A percentile compares a stretch with the other conserved stretches of the same genome.
Evolutionary conservation across 345 rosid genomes (phyloP).

Genomic region (Corchorus capsularis): DNA sequence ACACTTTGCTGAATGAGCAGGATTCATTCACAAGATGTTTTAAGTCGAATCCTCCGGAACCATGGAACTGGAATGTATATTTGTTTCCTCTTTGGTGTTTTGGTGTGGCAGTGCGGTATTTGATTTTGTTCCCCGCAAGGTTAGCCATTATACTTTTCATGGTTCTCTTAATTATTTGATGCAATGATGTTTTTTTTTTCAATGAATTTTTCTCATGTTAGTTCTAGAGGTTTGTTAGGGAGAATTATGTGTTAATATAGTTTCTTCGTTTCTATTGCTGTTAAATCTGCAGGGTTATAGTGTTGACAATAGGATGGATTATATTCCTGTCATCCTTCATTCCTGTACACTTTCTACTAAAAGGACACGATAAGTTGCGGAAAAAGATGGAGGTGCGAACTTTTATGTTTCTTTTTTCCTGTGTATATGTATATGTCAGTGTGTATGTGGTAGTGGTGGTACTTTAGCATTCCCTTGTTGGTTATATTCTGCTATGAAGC

Average conservation of each 20-base stretch:
- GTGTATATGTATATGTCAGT: background rate
- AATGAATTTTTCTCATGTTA: background rate
- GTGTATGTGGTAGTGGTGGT: background rate
- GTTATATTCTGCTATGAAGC: background rate
- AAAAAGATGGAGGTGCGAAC: slow-evolving; percentile 73
- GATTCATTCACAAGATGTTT: slow-evolving; percentile 94
- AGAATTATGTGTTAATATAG: slow-evolving; percentile 7
- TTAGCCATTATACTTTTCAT: slow-evolving; percentile 26
- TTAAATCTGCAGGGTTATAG: slow-evolving; percentile 61
- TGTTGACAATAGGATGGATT: slow-evolving; percentile 86
- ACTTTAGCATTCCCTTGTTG: background rate
- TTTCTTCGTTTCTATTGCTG: background rate
- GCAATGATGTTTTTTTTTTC: background rate
- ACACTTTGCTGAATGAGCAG: slow-evolving; percentile 37
- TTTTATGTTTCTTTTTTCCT: background rate
- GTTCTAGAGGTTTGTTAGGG: background rate
- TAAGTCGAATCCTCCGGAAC: slow-evolving; percentile 91
- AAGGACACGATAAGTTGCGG: slow-evolving; percentile 79
- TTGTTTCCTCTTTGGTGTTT: slow-evolving; percentile 91
- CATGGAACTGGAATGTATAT: slow-evolving; percentile 97
- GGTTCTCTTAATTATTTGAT: slow-evolving; percentile 3
- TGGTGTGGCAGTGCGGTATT: slow-evolving; percentile 83
- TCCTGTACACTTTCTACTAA: slow-evolving; percentile 73
- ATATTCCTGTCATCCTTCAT: slow-evolving; percentile 79
- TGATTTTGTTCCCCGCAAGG: slow-evolving; percentile 86